A percentile compares a stretch with the other conserved stretches of the same genome.
Conservation (phyloP, 148 eudicot species). For the Chenopodium quinoa region DNA sequence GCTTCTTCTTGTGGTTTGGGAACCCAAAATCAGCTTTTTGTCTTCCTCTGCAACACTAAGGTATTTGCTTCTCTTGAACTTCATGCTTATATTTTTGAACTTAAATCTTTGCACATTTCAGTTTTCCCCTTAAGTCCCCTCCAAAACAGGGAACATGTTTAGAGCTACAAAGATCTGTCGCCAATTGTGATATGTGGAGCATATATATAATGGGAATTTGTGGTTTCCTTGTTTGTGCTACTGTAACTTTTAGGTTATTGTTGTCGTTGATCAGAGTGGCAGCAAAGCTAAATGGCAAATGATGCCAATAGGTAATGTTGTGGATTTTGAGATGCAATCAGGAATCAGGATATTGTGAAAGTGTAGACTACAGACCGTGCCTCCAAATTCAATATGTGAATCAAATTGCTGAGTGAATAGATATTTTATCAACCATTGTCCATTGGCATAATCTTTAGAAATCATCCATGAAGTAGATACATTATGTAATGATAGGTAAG, state of each 20-base stretch:
- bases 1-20: constrained; percentile 89
- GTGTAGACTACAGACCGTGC: background rate
- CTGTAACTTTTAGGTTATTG: background rate
- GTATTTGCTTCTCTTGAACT: constrained; percentile 28
- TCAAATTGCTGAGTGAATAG: background rate
- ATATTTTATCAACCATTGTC: background rate
- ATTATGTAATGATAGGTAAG: too few relatives aligned
- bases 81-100: background rate
- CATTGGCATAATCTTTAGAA: background rate
- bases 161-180: background rate
- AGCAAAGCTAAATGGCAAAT: background rate
- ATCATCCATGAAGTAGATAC: background rate
- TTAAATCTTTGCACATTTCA: background rate
- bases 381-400: background rate
- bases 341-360: background rate
- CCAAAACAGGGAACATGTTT: background rate
- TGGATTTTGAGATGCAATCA: background rate
- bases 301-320: background rate
- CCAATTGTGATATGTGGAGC: background rate
- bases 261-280: background rate
- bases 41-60: constrained; percentile 67
- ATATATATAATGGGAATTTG: background rate
- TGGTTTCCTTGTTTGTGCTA: background rate
- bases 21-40: constrained; percentile 69
- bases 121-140: background rate